Base-by-base conservation (phyloP, 179 eudicot genomes). In the Silene noctiflora region DNA sequence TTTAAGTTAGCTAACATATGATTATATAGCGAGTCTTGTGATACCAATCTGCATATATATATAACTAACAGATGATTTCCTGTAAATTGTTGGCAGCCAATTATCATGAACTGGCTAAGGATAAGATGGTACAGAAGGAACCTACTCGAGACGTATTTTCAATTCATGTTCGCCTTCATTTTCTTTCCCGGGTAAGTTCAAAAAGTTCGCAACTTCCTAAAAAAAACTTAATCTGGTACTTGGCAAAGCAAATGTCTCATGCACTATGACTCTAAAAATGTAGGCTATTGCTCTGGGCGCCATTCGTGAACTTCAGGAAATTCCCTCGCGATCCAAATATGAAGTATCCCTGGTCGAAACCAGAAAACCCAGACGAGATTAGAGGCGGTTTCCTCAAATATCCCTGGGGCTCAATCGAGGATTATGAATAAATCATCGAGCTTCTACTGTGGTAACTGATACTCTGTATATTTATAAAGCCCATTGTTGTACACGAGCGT, bases 271-370 rank as follows among this genome's bases (percentile, higher is more conserved):
- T 75, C 53, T 53, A 3, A 51, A 39, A 58, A 59, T 68, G 78
- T 83, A 92, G 96, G 64, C 69, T 93, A 39, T 33, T 93, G 85
- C 85, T 93, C 14, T 93, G 97, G 98, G 97, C 97, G 60, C 98
- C 98, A 65, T 91, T 93, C 80, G 74, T 93, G 48, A 93, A 93
- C 87, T 91, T 93, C 90, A 87, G 98, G 76, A 91, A 86, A 67
- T 91, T 93, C 61, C 98, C 98, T 1, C 56, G 97, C 72, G 97
- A 93, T 74, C 94, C 98, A 48, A 59, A 83, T 0, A 85, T 89
- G 91, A 86, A 88, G 89, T 86, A 93, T 76, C 94, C 92, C 11
- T 90, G 97, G 97, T 86, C 90, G 9, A 79, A 76, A 48, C 94
- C 97, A 0, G 83, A 84, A 67, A 81, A 91, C 82, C 97, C 90